Percentiles rank a stretch among this genome's conserved stretches.
These are phyloP conservation scores for Penicillium roqueforti DNA, from an alignment of 495 filamentous ascomycete species.

Conservation along the genomic window DNA sequence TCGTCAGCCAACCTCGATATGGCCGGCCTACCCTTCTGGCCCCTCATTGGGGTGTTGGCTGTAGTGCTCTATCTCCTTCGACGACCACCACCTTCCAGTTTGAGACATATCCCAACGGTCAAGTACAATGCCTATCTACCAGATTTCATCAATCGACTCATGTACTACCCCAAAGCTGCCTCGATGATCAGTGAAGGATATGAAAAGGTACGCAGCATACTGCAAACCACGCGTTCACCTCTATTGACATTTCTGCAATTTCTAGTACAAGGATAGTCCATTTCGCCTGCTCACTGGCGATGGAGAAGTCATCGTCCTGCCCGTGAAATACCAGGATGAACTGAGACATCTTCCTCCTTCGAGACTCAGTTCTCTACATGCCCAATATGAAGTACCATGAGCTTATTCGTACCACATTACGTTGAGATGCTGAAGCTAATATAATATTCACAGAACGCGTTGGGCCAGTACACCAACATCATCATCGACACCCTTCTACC, in stretches of 20 bases:
- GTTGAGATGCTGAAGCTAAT: neutral
- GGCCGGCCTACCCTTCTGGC: slow-evolving; percentile 9
- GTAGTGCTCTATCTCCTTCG: slow-evolving; percentile 7
- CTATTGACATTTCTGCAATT: neutral
- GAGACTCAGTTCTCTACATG: slow-evolving; percentile 26
- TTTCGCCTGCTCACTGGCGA: slow-evolving; percentile 34
- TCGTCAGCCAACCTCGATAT: slow-evolving; percentile 1
- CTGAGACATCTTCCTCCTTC: slow-evolving; percentile 18
- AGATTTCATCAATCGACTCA: slow-evolving; percentile 26
- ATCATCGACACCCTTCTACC: slow-evolving; percentile 24
- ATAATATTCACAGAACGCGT: slow-evolving; percentile 20
- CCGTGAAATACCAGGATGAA: slow-evolving; percentile 28
- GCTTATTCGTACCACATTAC: neutral
- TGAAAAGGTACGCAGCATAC: slow-evolving; percentile 16
- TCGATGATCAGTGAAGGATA: slow-evolving; percentile 28
- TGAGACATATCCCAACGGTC: slow-evolving; percentile 26
- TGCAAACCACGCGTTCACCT: neutral
- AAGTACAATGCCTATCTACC: slow-evolving; percentile 22
- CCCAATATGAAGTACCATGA: slow-evolving; percentile 26
- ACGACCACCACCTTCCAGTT: slow-evolving; percentile 2
- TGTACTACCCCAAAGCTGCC: slow-evolving; percentile 22
- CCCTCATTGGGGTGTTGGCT: slow-evolving; percentile 11
- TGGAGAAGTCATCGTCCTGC: slow-evolving; percentile 33
- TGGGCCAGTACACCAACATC: slow-evolving; percentile 33
- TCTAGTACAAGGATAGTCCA: slow-evolving; percentile 27